phyloP scores from a whole-genome alignment of 2,329 filamentous ascomycete genomes.

The Fusarium secorum region DNA sequence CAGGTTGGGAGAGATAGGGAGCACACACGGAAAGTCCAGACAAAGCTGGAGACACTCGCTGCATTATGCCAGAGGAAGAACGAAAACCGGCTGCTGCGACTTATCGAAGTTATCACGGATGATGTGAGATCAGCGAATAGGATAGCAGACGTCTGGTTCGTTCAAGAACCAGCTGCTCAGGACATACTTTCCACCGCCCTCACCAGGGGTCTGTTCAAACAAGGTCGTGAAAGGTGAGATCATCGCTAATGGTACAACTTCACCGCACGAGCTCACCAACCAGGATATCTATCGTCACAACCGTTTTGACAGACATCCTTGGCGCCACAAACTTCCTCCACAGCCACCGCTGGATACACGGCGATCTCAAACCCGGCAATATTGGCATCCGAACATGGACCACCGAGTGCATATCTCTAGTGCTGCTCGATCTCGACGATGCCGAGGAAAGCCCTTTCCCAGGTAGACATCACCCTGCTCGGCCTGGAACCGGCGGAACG shows the following conservation, averaged over 20 bases:
- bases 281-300: not conserved
- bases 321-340: not conserved
- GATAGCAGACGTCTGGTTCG: not conserved
- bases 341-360: not conserved
- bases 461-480: not conserved
- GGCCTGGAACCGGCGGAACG: not conserved
- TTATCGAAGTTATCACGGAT: not conserved
- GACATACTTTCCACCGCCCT: rapidly evolving
- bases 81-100: rapidly evolving
- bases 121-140: not conserved
- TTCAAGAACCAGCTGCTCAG: not conserved
- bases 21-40: not conserved
- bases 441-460: not conserved
- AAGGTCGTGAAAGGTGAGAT: not conserved
- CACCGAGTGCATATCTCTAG: not conserved
- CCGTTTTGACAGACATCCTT: not conserved
- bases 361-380: not conserved
- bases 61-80: not conserved
- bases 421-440: not conserved
- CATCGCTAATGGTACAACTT: rapidly evolving
- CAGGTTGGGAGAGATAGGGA: not conserved
- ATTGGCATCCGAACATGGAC: not conserved
- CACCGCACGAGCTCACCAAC: not conserved
- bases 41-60: rapidly evolving
- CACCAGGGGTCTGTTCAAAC: rapidly evolving